These are phyloP conservation scores for Pseudozyma thailandica DNA, from an alignment of 1,284 basidiomycete genomes.

Conservation along the genomic window DNA sequence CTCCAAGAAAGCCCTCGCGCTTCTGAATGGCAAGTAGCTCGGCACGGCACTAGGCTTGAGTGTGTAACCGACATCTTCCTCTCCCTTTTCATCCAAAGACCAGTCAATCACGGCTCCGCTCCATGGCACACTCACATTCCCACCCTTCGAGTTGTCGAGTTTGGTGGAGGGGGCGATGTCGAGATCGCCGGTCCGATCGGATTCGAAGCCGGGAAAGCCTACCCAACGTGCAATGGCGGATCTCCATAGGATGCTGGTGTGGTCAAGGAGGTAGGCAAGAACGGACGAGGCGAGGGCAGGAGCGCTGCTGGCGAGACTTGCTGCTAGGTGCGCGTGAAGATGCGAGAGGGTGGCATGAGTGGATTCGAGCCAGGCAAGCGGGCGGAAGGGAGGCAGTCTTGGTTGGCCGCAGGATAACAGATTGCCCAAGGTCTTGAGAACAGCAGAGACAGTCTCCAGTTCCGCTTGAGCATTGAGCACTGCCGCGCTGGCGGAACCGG, in stretches of 20 bases:
- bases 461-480: slow-evolving; percentile 45
- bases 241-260: slow-evolving; percentile 45
- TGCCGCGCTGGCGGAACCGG: slow-evolving; percentile 4
- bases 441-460: slow-evolving; percentile 21
- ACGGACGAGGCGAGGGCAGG: slow-evolving; percentile 26
- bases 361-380: slow-evolving; percentile 30
- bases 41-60: slow-evolving; percentile 51
- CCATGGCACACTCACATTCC: slow-evolving; percentile 36
- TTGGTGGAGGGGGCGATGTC: slow-evolving; percentile 17
- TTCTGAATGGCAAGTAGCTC: slow-evolving; percentile 36
- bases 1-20: slow-evolving; percentile 50
- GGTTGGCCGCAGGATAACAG: slow-evolving; percentile 37
- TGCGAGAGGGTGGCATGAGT: slow-evolving; percentile 40
- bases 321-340: slow-evolving; percentile 51
- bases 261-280: slow-evolving; percentile 46
- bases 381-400: slow-evolving; percentile 29
- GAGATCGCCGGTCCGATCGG: slow-evolving; percentile 38
- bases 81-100: slow-evolving; percentile 51
- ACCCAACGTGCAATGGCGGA: slow-evolving; percentile 46
- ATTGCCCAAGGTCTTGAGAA: slow-evolving; percentile 35
- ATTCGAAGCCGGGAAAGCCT: slow-evolving; percentile 49
- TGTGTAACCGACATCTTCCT: slow-evolving; percentile 53
- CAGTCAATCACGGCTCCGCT: slow-evolving; percentile 51
- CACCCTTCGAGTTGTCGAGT: background rate
- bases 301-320: slow-evolving; percentile 36